Evolutionary conservation across 108 stramenopile species (phyloP).

Genomic region (Nannochloropsis granulata): DNA sequence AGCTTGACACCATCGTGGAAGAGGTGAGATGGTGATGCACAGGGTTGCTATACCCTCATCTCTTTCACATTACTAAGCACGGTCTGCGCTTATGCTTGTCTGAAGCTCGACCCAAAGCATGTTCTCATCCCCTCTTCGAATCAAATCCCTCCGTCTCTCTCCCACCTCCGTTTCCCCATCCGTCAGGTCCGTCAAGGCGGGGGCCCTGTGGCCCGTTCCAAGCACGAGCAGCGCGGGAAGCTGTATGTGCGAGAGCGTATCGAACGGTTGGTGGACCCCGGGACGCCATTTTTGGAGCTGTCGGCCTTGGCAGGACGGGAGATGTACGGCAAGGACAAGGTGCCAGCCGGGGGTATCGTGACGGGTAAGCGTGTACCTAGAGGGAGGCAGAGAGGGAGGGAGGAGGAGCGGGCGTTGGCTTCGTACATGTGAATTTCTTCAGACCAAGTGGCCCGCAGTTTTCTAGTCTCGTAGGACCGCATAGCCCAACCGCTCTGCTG

Average conservation of each 20-base stretch:
- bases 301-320: constrained; percentile 67
- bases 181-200: constrained; percentile 26
- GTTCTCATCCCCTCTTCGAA: neutral
- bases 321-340: constrained; percentile 19
- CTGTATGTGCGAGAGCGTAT: constrained; percentile 84
- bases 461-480: too few species aligned
- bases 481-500: too few species aligned
- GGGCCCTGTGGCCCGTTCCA: constrained; percentile 46
- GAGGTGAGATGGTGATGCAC: neutral
- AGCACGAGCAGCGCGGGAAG: constrained; percentile 67
- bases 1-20: neutral
- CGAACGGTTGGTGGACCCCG: constrained; percentile 66
- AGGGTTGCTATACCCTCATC: too few species aligned
- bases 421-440: too few species aligned
- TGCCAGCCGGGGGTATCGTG: constrained; percentile 82
- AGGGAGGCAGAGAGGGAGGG: neutral
- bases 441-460: too few species aligned
- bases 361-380: constrained; percentile 37
- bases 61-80: too few species aligned
- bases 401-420: too few species aligned
- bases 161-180: neutral
- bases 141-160: neutral
- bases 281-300: constrained; percentile 83
- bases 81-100: too few species aligned
- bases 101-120: too few species aligned